Evolutionary conservation across 495 filamentous ascomycete genomes (phyloP).

Genomic region (Elaphomyces granulatus): DNA sequence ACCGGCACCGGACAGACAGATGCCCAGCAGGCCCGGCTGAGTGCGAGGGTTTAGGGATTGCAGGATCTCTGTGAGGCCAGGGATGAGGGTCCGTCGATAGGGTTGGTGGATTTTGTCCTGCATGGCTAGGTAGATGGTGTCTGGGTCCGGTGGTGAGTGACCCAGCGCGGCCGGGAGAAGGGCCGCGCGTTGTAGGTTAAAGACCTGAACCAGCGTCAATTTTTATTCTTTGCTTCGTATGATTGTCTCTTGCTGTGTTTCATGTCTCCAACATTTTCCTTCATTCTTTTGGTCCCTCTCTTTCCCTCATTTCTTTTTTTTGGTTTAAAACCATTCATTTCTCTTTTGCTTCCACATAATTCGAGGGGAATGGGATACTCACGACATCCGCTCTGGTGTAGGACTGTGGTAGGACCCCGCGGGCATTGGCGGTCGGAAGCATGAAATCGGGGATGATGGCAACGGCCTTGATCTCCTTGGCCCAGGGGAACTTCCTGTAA

Average conservation of each 20-base stretch:
- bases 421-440: conserved; percentile 75
- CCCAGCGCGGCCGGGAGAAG: conserved; percentile 76
- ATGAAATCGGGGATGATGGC: conserved; percentile 92
- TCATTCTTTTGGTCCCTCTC: too few relatives aligned
- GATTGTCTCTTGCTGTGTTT: too few relatives aligned
- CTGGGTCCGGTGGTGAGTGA: conserved; percentile 74
- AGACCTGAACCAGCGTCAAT: conserved; percentile 49
- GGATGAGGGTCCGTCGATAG: conserved; percentile 77
- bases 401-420: conserved; percentile 59
- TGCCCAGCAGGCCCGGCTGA: conserved; percentile 77
- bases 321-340: too few relatives aligned
- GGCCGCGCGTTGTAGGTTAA: conserved; percentile 86
- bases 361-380: conserved; percentile 13
- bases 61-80: conserved; percentile 80
- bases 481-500: conserved; percentile 84
- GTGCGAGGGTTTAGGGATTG: conserved; percentile 68
- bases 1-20: conserved; percentile 85
- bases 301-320: too few relatives aligned
- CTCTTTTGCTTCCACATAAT: neutral
- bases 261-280: too few relatives aligned
- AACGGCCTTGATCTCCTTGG: conserved; percentile 83
- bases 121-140: conserved; percentile 92
- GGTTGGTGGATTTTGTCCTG: conserved; percentile 96
- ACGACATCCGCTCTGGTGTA: conserved; percentile 72
- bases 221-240: too few relatives aligned